Conservation (phyloP, 129 eudicot species). For the Cynara cardunculus region DNA sequence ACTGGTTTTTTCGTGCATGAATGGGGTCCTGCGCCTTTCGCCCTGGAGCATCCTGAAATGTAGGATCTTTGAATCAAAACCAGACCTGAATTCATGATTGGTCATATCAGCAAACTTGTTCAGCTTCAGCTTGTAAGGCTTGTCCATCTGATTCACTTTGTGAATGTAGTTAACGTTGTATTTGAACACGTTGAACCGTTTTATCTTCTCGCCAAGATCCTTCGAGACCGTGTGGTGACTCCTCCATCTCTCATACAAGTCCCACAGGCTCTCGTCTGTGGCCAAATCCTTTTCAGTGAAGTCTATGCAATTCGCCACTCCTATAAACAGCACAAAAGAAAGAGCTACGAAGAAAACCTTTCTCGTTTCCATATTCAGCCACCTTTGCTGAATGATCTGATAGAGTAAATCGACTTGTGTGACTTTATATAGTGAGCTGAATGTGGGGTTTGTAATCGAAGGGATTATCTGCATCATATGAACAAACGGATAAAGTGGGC, state of each 20-base stretch:
- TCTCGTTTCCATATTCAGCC: slow-evolving; percentile 29
- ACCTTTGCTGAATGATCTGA: neutral
- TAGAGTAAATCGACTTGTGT: neutral
- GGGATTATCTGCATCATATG: slow-evolving; percentile 17
- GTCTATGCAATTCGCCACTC: slow-evolving; percentile 48
- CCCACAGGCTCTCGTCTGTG: slow-evolving; percentile 72
- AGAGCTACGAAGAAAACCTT: slow-evolving; percentile 38
- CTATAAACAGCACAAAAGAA: slow-evolving; percentile 32
- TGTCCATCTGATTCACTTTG: slow-evolving; percentile 73
- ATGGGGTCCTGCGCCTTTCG: slow-evolving; percentile 35
- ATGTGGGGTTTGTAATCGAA: slow-evolving; percentile 27
- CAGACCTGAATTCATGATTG: slow-evolving; percentile 56
- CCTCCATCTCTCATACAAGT: slow-evolving; percentile 77
- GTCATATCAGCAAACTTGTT: slow-evolving; percentile 85
- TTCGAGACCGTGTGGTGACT: slow-evolving; percentile 72
- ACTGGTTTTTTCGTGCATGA: slow-evolving; percentile 52
- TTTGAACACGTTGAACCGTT: slow-evolving; percentile 81
- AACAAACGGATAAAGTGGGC: slow-evolving; percentile 23
- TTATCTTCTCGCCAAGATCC: slow-evolving; percentile 56
- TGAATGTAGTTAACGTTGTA: slow-evolving; percentile 59
- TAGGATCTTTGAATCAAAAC: slow-evolving; percentile 57
- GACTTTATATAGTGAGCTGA: slow-evolving; percentile 16
- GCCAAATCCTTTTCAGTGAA: slow-evolving; percentile 63
- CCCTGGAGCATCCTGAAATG: slow-evolving; percentile 65
- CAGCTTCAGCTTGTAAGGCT: slow-evolving; percentile 81